Percentiles rank a stretch among this genome's conserved stretches.
Conservation (phyloP, 2,329 filamentous ascomycete species). For the Aureobasidium sp. region DNA sequence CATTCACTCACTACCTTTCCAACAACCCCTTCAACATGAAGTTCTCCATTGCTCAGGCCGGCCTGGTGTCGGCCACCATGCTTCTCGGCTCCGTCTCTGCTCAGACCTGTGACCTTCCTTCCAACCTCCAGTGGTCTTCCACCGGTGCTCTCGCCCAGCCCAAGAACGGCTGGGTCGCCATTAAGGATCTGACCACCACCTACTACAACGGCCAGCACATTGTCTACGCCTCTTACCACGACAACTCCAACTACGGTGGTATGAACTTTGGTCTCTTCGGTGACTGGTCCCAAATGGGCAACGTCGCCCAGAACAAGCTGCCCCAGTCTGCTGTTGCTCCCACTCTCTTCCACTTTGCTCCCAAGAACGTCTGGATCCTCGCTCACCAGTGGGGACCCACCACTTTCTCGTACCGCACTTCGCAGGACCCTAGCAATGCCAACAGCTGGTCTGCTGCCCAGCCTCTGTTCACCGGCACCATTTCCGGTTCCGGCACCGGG, state of each 20-base stretch:
- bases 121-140: constrained; percentile 48
- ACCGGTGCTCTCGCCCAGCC: constrained; percentile 43
- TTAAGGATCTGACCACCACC: constrained; percentile 55
- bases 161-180: constrained; percentile 44
- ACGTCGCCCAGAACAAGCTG: constrained; percentile 47
- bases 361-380: constrained; percentile 55
- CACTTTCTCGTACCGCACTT: constrained; percentile 52
- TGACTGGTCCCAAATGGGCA: constrained; percentile 44
- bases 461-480: constrained; percentile 48
- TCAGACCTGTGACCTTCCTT: constrained; percentile 42
- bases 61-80: constrained; percentile 10
- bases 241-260: constrained; percentile 44
- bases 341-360: constrained; percentile 53
- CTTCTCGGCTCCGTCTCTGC: constrained; percentile 13
- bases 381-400: constrained; percentile 56
- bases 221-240: constrained; percentile 48
- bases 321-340: constrained; percentile 44
- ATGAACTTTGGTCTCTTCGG: constrained; percentile 49
- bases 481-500: constrained; percentile 44
- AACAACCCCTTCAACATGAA: constrained; percentile 11
- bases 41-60: constrained; percentile 9
- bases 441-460: constrained; percentile 49
- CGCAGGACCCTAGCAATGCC: constrained; percentile 46
- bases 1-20: constrained; percentile 1
- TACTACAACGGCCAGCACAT: constrained; percentile 50